phyloP scores from a whole-genome alignment of 148 eudicot species.

The Camellia japonica region DNA sequence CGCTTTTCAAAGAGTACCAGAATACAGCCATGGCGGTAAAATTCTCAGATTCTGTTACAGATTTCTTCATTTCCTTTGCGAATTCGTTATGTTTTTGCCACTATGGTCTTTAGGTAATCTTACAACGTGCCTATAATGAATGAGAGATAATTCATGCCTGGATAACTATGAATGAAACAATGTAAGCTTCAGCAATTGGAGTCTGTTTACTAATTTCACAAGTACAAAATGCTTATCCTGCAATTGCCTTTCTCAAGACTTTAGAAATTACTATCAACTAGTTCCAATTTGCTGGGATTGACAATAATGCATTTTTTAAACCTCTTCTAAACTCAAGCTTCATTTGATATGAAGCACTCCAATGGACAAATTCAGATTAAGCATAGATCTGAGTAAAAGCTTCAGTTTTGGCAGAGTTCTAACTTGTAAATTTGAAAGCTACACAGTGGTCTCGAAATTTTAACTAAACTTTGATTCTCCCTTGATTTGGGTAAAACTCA shows the following conservation, averaged over 20 bases:
- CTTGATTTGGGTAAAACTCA: too few relatives aligned
- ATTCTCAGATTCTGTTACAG: neutral
- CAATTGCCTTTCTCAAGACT: neutral
- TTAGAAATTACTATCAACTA: neutral
- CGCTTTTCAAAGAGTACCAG: slow-evolving; percentile 83
- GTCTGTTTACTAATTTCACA: neutral
- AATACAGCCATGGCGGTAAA: slow-evolving; percentile 82
- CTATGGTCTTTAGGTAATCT: neutral
- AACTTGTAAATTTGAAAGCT: too few relatives aligned
- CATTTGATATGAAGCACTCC: too few relatives aligned
- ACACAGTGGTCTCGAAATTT: too few relatives aligned
- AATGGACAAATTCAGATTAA: too few relatives aligned
- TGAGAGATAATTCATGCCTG: neutral
- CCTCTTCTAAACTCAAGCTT: too few relatives aligned
- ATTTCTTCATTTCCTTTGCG: neutral
- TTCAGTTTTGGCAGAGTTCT: too few relatives aligned
- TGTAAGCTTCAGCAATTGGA: neutral
- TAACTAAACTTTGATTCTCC: too few relatives aligned
- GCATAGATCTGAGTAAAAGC: too few relatives aligned
- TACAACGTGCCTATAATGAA: neutral
- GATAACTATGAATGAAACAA: neutral
- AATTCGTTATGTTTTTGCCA: neutral
- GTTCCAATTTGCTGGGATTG: neutral
- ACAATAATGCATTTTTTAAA: too few relatives aligned
- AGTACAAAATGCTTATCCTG: neutral